Evolutionary conservation across 345 rosid species (phyloP), one percentile per base, ranked within the genome.

Genomic region (Aquilaria sinensis): DNA sequence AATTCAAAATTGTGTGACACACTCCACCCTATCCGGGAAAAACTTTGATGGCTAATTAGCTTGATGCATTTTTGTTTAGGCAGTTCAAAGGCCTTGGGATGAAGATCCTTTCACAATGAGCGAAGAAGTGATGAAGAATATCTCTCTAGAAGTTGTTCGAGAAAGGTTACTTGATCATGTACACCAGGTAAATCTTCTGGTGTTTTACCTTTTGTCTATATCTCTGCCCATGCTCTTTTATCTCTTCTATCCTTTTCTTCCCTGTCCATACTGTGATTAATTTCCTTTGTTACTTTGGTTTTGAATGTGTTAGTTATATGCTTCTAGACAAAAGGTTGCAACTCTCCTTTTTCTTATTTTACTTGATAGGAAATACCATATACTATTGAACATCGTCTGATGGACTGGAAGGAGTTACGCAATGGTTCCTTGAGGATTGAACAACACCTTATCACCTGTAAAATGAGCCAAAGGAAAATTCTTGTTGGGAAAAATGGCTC

Each of bases 71-170:
- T 15, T 51, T 72, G n/a, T 56, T 50, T 82, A 93, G 86, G 96
- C 99, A 73, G 88, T 90, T 15, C 77, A 82, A 79, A 88, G 92
- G 66, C 96, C 90, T 49, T 90, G 97, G 97, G 96, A 84, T 74
- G 99, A 85, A 78, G 96, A 94, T 76, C 82, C 96, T 31, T 52
- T 82, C 9, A 64, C 78, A 16, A 86, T 90, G 96, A 84, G 85
- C 63, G 91, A 86, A 78, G 96, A 94, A 82, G 80, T 81, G 60
- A 77, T 88, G 93, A 90, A 94, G 76, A 86, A 80, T 71, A 82
- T 90, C 45, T 85, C 99, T 54, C 66, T 94, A 65, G 97, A 94
- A 77, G 87, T 90, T 48, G 99, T 94, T 48, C 79, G 96, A 31
- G 97, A 94, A 75, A 88, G 77, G 82, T 80, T 88, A 72, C 69